Percentiles rank a stretch among this genome's conserved stretches.
phyloP scores from a whole-genome alignment of 2,329 filamentous ascomycete genomes.

The Geoglossum cookeanum region DNA sequence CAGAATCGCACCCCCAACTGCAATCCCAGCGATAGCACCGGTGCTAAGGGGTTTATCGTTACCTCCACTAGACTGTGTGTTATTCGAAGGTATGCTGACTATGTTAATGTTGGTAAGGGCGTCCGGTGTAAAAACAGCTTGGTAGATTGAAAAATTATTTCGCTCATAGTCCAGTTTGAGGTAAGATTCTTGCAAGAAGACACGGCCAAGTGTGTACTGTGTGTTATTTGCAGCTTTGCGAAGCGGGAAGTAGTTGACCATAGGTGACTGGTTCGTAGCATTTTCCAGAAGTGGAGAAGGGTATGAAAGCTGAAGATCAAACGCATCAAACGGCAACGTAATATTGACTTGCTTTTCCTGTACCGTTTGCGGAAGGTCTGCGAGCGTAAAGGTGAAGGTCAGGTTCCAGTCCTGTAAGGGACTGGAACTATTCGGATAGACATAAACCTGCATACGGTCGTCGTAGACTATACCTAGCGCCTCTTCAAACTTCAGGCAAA shows the following conservation, averaged over 20 bases:
- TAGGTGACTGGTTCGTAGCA: not conserved
- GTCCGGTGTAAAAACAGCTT: constrained; percentile 9
- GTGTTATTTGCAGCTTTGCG: constrained; percentile 13
- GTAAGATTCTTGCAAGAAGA: constrained; percentile 18
- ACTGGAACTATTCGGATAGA: constrained; percentile 13
- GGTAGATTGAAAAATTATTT: constrained; percentile 16
- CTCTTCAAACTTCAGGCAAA: constrained; percentile 17
- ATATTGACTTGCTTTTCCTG: constrained; percentile 12
- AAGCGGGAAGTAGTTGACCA: constrained; percentile 17
- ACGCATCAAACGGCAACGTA: constrained; percentile 5
- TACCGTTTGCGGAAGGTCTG: not conserved
- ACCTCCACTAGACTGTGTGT: not conserved
- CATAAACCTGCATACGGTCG: constrained; percentile 14
- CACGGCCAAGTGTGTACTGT: constrained; percentile 18
- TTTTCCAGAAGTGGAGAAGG: not conserved
- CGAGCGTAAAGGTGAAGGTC: constrained; percentile 16
- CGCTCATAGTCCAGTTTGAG: constrained; percentile 18
- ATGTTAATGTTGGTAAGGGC: not conserved
- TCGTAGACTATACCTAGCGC: constrained; percentile 18
- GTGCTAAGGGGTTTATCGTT: not conserved
- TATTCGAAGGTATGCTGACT: constrained; percentile 2
- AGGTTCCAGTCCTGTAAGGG: constrained; percentile 14
- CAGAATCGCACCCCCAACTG: not conserved
- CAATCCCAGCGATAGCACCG: not conserved
- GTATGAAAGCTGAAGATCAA: not conserved